Evolutionary conservation across 306 rosid species (phyloP).

Genomic region (Fragaria iinumae): DNA sequence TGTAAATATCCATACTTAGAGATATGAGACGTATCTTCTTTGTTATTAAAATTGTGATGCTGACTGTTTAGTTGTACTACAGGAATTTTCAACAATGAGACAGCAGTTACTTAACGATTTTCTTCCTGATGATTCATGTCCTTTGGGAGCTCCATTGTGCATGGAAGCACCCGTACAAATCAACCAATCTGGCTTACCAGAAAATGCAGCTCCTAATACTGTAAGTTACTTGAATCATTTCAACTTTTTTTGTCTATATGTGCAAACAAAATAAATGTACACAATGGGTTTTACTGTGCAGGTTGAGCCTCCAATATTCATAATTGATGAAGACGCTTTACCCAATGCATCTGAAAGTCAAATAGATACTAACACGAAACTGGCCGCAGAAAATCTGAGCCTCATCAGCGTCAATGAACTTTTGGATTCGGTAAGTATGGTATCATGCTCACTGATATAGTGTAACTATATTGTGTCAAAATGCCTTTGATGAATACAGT

Average conservation of each 20-base stretch:
- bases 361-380: conserved; percentile 27
- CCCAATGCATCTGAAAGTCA: conserved; percentile 39
- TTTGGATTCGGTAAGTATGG: conserved; percentile 58
- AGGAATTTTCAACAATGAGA: conserved; percentile 40
- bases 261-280: conserved; percentile 7
- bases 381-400: conserved; percentile 35
- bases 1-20: conserved; percentile 27
- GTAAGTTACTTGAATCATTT: conserved; percentile 32
- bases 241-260: not conserved
- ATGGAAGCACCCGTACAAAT: conserved; percentile 41
- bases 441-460: not conserved
- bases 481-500: not conserved
- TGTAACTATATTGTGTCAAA: not conserved
- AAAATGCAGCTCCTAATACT: conserved; percentile 38
- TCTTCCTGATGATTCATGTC: conserved; percentile 51
- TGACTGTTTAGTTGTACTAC: not conserved
- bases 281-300: conserved; percentile 28
- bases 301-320: conserved; percentile 64
- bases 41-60: not conserved
- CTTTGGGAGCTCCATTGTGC: conserved; percentile 53
- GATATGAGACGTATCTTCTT: not conserved
- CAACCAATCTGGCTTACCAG: conserved; percentile 40
- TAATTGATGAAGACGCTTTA: conserved; percentile 47
- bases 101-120: conserved; percentile 55
- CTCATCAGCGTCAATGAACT: conserved; percentile 68